Base-by-base conservation (phyloP, 495 filamentous ascomycete genomes). In the Penicillium crystallinum region DNA sequence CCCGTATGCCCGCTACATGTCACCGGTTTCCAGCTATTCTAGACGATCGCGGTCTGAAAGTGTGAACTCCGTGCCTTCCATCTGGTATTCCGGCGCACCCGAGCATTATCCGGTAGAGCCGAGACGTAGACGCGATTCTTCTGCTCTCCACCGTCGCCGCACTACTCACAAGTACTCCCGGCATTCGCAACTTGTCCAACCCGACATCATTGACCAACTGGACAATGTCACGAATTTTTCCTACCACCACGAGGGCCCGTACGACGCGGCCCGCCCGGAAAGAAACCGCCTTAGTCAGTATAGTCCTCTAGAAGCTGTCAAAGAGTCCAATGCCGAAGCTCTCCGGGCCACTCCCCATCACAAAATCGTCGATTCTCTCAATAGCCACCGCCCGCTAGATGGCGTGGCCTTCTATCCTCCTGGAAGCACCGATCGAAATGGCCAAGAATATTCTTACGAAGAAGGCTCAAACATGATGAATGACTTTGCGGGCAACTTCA, bases 221-320 rank as follows among this genome's bases (percentile, higher is more conserved):
- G 93, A 96, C 58, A 69, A 74, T 45, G 69, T 84, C 2, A 77
- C 75, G 3, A 73, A 76, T 15, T 70, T 66, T 7, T 68, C 74
- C 2, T 97, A 95, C 61, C 93, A 98, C 64, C 93, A 98, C 57
- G 88, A 87, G 49, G 93, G 93, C 0, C 93, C 93, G 0, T 98
- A 88, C 56, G 93, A 98, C 65, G 90, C 93, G 0, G 86, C 87
- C 4, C 76, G 88, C 39, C 69, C 83, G 6, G 79, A 88, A 22
- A 74, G 87, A 18, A 96, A 96, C 66, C 70, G 65, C n/a, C 67
- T 81, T 58, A 75, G 67, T 60, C 70, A 77, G 46, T 75, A 58
- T 62, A 88, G 72, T 39, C 93, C 93, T 0, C 66, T 97, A 12
- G 89, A 87, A 29, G 95, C 93, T 6, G 78, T 96, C 4, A 72